Conservation (phyloP, 2,329 filamentous ascomycete species). For the Colletotrichum eleusines region DNA sequence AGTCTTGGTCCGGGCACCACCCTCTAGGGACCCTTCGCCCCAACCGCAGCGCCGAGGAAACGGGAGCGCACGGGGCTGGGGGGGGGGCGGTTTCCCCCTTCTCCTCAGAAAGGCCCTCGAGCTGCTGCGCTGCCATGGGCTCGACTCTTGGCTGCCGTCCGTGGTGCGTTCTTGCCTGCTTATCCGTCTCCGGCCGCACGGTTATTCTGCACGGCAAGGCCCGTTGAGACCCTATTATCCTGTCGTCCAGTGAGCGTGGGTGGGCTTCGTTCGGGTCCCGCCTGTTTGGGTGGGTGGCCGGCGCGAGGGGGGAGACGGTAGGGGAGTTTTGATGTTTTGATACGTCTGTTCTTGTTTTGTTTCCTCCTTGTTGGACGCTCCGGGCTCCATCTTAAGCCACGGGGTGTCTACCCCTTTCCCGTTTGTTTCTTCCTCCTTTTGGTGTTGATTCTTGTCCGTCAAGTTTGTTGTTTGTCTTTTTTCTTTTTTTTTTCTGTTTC, state of each 20-base stretch:
- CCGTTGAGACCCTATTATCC: constrained; percentile 1
- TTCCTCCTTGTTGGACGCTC: too few relatives aligned
- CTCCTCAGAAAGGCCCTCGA: neutral
- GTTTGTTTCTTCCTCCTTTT: too few relatives aligned
- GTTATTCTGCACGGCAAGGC: neutral
- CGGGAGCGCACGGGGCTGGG: neutral
- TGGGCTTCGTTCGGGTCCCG: too few relatives aligned
- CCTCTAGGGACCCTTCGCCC: too few relatives aligned
- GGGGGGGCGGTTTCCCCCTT: too few relatives aligned
- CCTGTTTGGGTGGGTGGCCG: neutral
- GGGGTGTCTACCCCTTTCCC: neutral
- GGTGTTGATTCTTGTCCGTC: neutral
- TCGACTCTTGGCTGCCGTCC: neutral
- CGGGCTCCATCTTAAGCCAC: neutral
- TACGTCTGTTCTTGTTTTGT: neutral
- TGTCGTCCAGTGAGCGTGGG: neutral
- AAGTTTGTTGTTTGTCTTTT: neutral
- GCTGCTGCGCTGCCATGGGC: neutral
- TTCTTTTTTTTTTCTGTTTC: neutral
- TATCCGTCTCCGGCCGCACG: neutral
- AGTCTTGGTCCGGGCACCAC: neutral
- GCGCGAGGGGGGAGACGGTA: neutral
- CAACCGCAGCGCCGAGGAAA: neutral
- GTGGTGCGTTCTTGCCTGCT: too few relatives aligned
- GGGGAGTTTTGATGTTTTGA: neutral